Percentiles rank a stretch among this genome's conserved stretches.
Conservation (phyloP, 2,329 filamentous ascomycete species). For the Fusarium sarcochroum region DNA sequence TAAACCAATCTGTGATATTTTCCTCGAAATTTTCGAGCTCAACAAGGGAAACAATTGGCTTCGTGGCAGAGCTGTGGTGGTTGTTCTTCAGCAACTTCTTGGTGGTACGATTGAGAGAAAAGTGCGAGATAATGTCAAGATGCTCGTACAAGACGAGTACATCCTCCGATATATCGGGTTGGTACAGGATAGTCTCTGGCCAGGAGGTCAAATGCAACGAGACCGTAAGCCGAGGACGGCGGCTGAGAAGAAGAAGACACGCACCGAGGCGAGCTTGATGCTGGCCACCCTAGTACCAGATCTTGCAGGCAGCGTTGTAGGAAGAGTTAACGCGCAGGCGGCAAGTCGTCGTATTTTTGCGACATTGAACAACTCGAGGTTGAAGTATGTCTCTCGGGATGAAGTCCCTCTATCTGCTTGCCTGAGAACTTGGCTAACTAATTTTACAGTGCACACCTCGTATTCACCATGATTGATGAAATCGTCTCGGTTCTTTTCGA, state of each 20-base stretch:
- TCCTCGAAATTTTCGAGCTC: slow-evolving; percentile 94
- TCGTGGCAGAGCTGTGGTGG: slow-evolving; percentile 92
- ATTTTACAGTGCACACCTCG: slow-evolving; percentile 71
- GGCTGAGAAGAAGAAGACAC: slow-evolving; percentile 82
- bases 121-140: slow-evolving; percentile 85
- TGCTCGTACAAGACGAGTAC: slow-evolving; percentile 81
- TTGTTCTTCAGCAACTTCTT: slow-evolving; percentile 94
- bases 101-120: slow-evolving; percentile 97
- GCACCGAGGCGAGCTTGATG: slow-evolving; percentile 90
- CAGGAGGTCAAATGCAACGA: slow-evolving; percentile 70
- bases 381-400: slow-evolving; percentile 78
- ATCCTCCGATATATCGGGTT: slow-evolving; percentile 81
- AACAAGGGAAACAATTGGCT: slow-evolving; percentile 98
- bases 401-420: not conserved
- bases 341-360: slow-evolving; percentile 92
- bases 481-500: slow-evolving; percentile 75
- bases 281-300: slow-evolving; percentile 92
- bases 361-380: slow-evolving; percentile 87
- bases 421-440: slow-evolving; percentile 30
- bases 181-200: slow-evolving; percentile 86
- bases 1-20: slow-evolving; percentile 98
- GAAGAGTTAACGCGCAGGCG: slow-evolving; percentile 89
- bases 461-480: slow-evolving; percentile 80
- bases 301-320: slow-evolving; percentile 92
- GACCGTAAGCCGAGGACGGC: slow-evolving; percentile 70